These are phyloP conservation scores for Climacium dendroides DNA, from an alignment of 225 moss, liverwort and hornwort genomes.

Conservation along the genomic window DNA sequence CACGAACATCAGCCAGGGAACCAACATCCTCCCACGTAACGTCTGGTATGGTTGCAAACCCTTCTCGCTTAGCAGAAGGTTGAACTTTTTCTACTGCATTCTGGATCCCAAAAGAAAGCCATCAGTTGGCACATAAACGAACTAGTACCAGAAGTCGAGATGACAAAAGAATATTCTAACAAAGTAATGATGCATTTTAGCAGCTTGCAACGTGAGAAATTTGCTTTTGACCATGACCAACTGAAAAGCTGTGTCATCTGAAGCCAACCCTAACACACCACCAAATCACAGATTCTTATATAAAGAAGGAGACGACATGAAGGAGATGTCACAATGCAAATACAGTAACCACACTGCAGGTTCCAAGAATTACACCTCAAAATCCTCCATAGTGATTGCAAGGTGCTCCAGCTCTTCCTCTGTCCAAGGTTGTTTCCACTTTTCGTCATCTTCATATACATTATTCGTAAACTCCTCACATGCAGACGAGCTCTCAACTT, in stretches of 20 bases:
- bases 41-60: slow-evolving; percentile 90
- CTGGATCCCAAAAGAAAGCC: slow-evolving; percentile 19
- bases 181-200: neutral
- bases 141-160: neutral
- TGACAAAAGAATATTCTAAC: neutral
- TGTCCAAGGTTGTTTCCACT: slow-evolving; percentile 64
- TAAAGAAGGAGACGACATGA: neutral
- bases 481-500: slow-evolving; percentile 35
- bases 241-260: neutral
- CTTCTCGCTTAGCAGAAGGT: slow-evolving; percentile 94
- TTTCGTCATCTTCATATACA: slow-evolving; percentile 13
- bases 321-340: neutral
- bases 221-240: neutral
- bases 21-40: slow-evolving; percentile 98
- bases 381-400: slow-evolving; percentile 94
- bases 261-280: neutral
- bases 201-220: neutral
- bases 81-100: slow-evolving; percentile 82
- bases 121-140: neutral
- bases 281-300: neutral
- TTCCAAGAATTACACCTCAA: slow-evolving; percentile 49
- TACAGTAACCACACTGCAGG: neutral
- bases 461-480: slow-evolving; percentile 26
- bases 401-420: slow-evolving; percentile 62
- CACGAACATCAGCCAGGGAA: slow-evolving; percentile 78